Percentiles rank a stretch among this genome's conserved stretches.
Evolutionary conservation across 1,284 basidiomycete species (phyloP).

Genomic region (Malassezia furfur): DNA sequence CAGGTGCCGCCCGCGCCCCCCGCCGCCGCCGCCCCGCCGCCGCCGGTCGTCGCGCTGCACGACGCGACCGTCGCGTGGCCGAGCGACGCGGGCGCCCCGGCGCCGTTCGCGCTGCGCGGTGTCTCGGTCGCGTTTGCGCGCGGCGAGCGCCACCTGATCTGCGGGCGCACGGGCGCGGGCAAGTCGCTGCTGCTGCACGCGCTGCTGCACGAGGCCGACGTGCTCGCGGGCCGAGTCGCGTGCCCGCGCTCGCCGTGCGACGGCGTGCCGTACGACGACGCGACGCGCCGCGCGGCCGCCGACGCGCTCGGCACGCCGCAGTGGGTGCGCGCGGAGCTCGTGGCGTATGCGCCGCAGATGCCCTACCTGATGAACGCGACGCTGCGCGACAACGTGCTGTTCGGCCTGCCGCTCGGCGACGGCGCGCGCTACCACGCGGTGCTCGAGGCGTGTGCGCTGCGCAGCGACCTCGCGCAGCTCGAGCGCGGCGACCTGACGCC

Average conservation of each 20-base stretch:
- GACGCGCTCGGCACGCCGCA: slow-evolving; percentile 6
- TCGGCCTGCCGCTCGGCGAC: slow-evolving; percentile 24
- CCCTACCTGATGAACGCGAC: slow-evolving; percentile 32
- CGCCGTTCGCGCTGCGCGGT: slow-evolving; percentile 25
- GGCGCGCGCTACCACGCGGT: slow-evolving; percentile 26
- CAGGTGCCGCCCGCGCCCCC: slow-evolving; percentile 54
- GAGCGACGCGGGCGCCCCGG: background rate
- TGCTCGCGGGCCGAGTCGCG: slow-evolving; percentile 20
- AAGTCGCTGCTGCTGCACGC: slow-evolving; percentile 39
- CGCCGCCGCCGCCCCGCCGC: background rate
- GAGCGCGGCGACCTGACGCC: slow-evolving; percentile 35
- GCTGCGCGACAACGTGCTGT: slow-evolving; percentile 38
- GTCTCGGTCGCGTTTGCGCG: slow-evolving; percentile 25
- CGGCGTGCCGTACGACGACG: slow-evolving; percentile 2
- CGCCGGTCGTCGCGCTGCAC: slow-evolving; percentile 1
- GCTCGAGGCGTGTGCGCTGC: slow-evolving; percentile 30
- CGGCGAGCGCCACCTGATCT: slow-evolving; percentile 28
- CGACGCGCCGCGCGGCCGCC: background rate
- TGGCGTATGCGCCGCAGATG: slow-evolving; percentile 32
- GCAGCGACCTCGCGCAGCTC: slow-evolving; percentile 26
- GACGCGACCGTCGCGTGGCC: background rate
- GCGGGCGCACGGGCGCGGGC: slow-evolving; percentile 36
- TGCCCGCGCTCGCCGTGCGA: slow-evolving; percentile 16
- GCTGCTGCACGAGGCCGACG: slow-evolving; percentile 35
- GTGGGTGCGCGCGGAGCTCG: slow-evolving; percentile 18